Conservation (phyloP, 2,329 filamentous ascomycete species). For the Colletotrichum sp. region DNA sequence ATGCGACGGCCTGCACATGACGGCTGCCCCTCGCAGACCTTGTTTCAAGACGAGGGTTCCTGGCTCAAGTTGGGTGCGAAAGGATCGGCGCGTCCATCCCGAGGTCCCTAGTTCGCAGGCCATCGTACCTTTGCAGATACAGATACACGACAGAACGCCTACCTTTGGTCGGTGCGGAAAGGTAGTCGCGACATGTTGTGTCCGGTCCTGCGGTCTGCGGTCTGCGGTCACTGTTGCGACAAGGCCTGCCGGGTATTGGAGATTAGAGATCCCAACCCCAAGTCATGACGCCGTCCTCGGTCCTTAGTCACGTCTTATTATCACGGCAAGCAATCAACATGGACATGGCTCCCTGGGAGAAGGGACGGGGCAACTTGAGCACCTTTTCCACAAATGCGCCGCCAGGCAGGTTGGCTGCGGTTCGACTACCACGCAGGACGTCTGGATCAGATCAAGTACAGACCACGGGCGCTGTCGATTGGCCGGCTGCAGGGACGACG, state of each 20-base stretch:
- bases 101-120: constrained; percentile 1
- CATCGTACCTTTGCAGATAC: background rate
- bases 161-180: background rate
- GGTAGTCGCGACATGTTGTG: background rate
- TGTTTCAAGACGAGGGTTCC: constrained; percentile 16
- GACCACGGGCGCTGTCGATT: background rate
- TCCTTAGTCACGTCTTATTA: background rate
- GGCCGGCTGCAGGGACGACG: constrained; percentile 2
- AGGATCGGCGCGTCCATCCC: constrained; percentile 14
- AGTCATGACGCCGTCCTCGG: constrained; percentile 2
- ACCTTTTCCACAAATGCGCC: constrained; percentile 4
- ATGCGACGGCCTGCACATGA: background rate
- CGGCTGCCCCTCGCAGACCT: background rate
- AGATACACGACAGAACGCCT: background rate
- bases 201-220: background rate
- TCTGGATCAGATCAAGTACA: constrained; percentile 12
- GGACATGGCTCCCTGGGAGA: constrained; percentile 4
- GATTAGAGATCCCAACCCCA: background rate
- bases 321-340: background rate
- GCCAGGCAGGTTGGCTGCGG: background rate
- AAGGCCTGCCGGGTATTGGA: background rate
- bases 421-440: background rate
- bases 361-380: constrained; percentile 17
- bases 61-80: constrained; percentile 10
- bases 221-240: background rate